Evolutionary conservation across 306 rosid species (phyloP).

Genomic region (Prunus mira): DNA sequence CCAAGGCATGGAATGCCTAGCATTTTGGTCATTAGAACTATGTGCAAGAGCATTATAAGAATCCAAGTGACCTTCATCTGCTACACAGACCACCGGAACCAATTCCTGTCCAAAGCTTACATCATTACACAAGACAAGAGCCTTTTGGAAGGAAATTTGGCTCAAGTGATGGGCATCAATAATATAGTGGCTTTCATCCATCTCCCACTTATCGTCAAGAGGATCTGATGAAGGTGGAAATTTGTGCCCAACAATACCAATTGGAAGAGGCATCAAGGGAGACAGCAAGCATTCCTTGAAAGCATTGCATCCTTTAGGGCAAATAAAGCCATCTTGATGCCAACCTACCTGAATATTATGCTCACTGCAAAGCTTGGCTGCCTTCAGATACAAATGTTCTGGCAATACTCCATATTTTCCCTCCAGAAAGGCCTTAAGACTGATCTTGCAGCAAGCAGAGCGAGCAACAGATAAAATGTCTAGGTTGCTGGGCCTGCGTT

Average conservation of each 20-base stretch:
- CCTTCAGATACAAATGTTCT: constrained; percentile 73
- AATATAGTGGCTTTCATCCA: constrained; percentile 74
- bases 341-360: constrained; percentile 52
- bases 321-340: constrained; percentile 77
- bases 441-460: constrained; percentile 77
- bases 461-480: constrained; percentile 74
- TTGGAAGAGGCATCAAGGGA: constrained; percentile 55
- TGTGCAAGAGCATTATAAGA: constrained; percentile 39
- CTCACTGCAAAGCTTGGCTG: constrained; percentile 92
- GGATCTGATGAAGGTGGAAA: constrained; percentile 35
- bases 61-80: constrained; percentile 56
- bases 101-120: constrained; percentile 89
- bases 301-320: constrained; percentile 68
- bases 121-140: constrained; percentile 66
- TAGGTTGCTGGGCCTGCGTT: constrained; percentile 68
- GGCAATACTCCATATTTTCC: constrained; percentile 75
- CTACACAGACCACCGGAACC: constrained; percentile 73
- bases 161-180: constrained; percentile 52
- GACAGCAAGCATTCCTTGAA: constrained; percentile 48
- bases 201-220: constrained; percentile 53
- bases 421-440: constrained; percentile 62
- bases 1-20: constrained; percentile 59
- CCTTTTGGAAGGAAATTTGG: constrained; percentile 44
- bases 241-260: constrained; percentile 30
- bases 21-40: constrained; percentile 41